Evolutionary conservation across 1,284 basidiomycete genomes (phyloP).

Genomic region (Austroboletus niveus): DNA sequence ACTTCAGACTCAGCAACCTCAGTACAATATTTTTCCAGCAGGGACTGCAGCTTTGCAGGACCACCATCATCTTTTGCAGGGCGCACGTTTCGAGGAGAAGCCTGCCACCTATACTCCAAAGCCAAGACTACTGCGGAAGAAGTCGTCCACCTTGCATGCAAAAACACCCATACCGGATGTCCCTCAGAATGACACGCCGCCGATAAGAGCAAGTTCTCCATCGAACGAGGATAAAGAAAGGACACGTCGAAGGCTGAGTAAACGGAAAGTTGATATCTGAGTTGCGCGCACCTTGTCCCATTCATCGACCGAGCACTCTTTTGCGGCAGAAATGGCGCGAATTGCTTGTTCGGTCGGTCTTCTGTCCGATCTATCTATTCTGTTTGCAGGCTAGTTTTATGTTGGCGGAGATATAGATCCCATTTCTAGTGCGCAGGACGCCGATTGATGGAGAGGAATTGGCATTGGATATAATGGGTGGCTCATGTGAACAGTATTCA

Average conservation of each 20-base stretch:
- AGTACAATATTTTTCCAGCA: conserved; percentile 3
- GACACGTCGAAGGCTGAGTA: conserved; percentile 32
- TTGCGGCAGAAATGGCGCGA: conserved; percentile 24
- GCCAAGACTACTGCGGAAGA: conserved; percentile 26
- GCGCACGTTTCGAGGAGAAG: conserved; percentile 4
- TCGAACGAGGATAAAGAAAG: conserved; percentile 23
- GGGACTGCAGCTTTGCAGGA: conserved; percentile 4
- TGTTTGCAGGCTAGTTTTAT: background rate
- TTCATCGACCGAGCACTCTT: conserved; percentile 6
- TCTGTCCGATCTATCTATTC: conserved; percentile 16
- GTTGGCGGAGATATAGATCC: conserved; percentile 13
- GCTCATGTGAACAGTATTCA: background rate
- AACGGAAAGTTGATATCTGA: conserved; percentile 30
- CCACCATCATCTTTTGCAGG: conserved; percentile 5
- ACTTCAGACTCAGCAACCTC: conserved; percentile 35
- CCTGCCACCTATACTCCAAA: conserved; percentile 12
- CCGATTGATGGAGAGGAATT: conserved; percentile 2
- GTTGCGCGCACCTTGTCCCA: conserved; percentile 11
- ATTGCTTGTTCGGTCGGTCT: conserved; percentile 20
- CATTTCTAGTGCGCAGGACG: conserved; percentile 16
- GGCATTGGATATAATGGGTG: too few relatives aligned
- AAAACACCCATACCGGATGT: conserved; percentile 25
- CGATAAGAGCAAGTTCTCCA: conserved; percentile 8
- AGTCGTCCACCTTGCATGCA: conserved; percentile 21
- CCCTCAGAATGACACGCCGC: conserved; percentile 12